Conservation (phyloP, 441 rosid species). For the Erodium texanum region DNA sequence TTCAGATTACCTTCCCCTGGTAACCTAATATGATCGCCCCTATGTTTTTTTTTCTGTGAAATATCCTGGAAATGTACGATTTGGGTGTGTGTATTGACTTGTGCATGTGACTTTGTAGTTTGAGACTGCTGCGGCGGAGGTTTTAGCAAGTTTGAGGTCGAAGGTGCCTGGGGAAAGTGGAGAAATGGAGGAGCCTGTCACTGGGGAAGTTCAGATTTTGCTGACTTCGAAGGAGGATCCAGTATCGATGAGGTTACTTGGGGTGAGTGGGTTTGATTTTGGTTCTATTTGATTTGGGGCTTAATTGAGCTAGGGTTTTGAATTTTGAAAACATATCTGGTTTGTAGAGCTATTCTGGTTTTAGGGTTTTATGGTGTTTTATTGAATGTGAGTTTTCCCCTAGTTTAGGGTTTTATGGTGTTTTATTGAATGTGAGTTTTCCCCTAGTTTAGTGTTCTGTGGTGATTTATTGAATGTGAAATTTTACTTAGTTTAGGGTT, state of each 20-base stretch:
- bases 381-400: background rate
- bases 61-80: background rate
- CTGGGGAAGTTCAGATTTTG: slow-evolving; percentile 67
- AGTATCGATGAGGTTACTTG: slow-evolving; percentile 66
- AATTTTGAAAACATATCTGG: background rate
- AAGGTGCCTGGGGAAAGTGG: slow-evolving; percentile 66
- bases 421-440: background rate
- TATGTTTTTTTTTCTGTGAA: background rate
- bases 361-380: background rate
- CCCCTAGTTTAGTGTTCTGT: background rate
- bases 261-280: slow-evolving; percentile 33
- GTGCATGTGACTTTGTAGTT: slow-evolving; percentile 30
- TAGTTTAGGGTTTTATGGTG: background rate
- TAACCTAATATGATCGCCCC: slow-evolving; percentile 11
- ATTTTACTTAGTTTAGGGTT: background rate
- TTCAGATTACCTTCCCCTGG: slow-evolving; percentile 69
- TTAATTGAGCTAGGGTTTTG: background rate
- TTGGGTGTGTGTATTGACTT: background rate
- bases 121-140: slow-evolving; percentile 89
- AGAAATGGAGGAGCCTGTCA: slow-evolving; percentile 71
- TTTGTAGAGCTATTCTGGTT: background rate
- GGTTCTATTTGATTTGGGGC: background rate
- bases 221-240: slow-evolving; percentile 80
- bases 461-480: background rate
- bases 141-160: slow-evolving; percentile 62